Evolutionary conservation across 2,329 filamentous ascomycete genomes (phyloP).

Genomic region (Penicillium sp.): DNA sequence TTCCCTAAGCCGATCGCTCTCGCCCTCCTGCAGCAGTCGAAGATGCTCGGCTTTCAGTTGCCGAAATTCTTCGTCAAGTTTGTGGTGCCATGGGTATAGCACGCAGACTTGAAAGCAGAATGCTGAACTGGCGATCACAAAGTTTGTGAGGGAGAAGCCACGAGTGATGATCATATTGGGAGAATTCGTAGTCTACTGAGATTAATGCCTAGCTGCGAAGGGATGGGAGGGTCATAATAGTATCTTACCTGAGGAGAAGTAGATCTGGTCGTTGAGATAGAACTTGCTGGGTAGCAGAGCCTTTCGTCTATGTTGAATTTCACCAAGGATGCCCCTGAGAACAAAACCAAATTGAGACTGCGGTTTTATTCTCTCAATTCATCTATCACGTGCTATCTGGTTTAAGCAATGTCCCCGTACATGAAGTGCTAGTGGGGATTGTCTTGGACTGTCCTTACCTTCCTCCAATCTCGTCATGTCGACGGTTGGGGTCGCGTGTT

Average conservation of each 20-base stretch:
- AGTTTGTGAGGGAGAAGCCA: constrained; percentile 64
- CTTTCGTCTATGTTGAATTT: background rate
- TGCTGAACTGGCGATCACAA: constrained; percentile 65
- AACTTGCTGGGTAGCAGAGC: background rate
- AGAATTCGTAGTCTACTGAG: background rate
- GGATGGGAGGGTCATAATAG: no score
- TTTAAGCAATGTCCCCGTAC: background rate
- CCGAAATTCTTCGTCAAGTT: constrained; percentile 64
- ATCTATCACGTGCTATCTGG: background rate
- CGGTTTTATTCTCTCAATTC: background rate
- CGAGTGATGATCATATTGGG: constrained; percentile 49
- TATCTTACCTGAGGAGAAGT: background rate
- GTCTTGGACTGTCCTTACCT: no score
- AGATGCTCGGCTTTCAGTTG: constrained; percentile 61
- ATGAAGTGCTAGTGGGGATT: background rate
- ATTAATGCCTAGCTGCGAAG: no score
- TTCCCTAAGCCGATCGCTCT: background rate
- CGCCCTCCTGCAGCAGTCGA: constrained; percentile 28
- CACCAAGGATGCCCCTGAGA: background rate
- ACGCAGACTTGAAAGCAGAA: constrained; percentile 70
- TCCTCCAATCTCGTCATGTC: no score
- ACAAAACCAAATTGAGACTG: background rate
- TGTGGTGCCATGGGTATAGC: constrained; percentile 70
- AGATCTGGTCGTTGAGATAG: background rate
- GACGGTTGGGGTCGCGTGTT: no score